Base-by-base conservation (phyloP, 352 stramenopile genomes). In the Globisporangium carolinianum region DNA sequence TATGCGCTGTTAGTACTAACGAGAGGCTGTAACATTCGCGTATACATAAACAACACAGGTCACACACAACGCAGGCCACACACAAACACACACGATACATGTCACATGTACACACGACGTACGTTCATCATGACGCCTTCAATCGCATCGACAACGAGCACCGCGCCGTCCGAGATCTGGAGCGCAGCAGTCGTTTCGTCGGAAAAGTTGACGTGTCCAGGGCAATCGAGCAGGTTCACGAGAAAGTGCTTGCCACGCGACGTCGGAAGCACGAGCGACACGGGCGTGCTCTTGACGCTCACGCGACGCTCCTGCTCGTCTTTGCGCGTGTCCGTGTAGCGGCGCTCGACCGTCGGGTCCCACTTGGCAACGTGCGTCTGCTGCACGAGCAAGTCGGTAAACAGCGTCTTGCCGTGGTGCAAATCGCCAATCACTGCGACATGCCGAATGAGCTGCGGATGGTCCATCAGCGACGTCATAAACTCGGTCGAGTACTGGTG, bases 121-220 rank as follows among this genome's bases (percentile, higher is more conserved):
- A 94, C 83, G 53, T 92, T 96, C 83, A 99, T 89, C 91, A 99
- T 98, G 57, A 99, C 92, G 53, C 97, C 97, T 75, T 99, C 97
- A 51, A 99, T 81, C 5, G 83, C 95, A 79, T 99, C 97, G 3
- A 99, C 93, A 5, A 99, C 91, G 0, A 99, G 54, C 18, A 98
- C 81, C 0, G 86, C 94, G 42, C 96, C 96, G 77, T 99, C 97
- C 0, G 89, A 76, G 11, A 97, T 75, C 61, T 97, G 86, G 53
- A 99, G 65, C 17, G 91, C 95, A 7, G 94, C 94, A 7, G 96
- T 96, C 4, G 81, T 86, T 62, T 99, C 96, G 66, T 98, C 96
- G 41, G 93, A 96, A 70, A 99, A 99, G 75, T 99, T 97, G 0
- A 97, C 78, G 70, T 99, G 97, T 17, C 97, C 97, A 0, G 97